A percentile compares a stretch with the other conserved stretches of the same genome.
These are phyloP conservation scores for Juncus inflexus DNA, from an alignment of 176 grass and related monocot species.

Conservation along the genomic window DNA sequence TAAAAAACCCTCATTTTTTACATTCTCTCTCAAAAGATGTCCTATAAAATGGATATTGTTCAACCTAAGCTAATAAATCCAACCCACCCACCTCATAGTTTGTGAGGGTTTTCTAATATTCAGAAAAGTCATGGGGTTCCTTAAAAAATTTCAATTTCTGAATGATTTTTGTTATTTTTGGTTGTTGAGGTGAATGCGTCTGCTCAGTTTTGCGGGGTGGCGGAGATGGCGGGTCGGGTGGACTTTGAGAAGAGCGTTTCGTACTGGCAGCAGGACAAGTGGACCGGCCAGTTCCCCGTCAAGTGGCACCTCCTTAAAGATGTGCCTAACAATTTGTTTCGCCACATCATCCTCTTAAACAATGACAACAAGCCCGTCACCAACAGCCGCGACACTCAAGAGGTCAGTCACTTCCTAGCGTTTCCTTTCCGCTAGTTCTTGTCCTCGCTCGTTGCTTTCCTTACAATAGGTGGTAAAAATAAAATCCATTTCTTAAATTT, in stretches of 20 bases:
- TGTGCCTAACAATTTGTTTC: slow-evolving; percentile 60
- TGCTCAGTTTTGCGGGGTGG: slow-evolving; percentile 79
- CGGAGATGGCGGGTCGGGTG: slow-evolving; percentile 86
- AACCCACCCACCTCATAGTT: too few species aligned
- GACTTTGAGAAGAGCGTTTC: slow-evolving; percentile 80
- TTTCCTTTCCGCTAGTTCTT: too few species aligned
- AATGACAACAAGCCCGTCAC: slow-evolving; percentile 87
- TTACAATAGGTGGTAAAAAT: too few species aligned
- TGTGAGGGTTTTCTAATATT: too few species aligned
- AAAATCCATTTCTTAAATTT: background rate
- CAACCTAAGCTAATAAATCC: too few species aligned
- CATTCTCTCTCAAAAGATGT: too few species aligned
- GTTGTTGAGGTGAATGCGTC: slow-evolving; percentile 61
- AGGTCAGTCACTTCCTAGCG: slow-evolving; percentile 35
- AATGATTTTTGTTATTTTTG: too few species aligned
- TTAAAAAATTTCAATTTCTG: too few species aligned
- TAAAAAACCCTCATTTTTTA: too few species aligned
- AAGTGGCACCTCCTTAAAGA: slow-evolving; percentile 92
- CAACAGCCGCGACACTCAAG: slow-evolving; percentile 85
- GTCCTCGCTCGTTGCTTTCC: too few species aligned
- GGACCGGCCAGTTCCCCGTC: slow-evolving; percentile 86
- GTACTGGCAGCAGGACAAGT: slow-evolving; percentile 91
- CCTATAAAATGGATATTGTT: too few species aligned
- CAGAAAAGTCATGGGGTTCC: too few species aligned
- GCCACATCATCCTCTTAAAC: slow-evolving; percentile 83